These are phyloP conservation scores for Micractinium conductrix DNA, from an alignment of 139 green algal genomes.

Conservation along the genomic window DNA sequence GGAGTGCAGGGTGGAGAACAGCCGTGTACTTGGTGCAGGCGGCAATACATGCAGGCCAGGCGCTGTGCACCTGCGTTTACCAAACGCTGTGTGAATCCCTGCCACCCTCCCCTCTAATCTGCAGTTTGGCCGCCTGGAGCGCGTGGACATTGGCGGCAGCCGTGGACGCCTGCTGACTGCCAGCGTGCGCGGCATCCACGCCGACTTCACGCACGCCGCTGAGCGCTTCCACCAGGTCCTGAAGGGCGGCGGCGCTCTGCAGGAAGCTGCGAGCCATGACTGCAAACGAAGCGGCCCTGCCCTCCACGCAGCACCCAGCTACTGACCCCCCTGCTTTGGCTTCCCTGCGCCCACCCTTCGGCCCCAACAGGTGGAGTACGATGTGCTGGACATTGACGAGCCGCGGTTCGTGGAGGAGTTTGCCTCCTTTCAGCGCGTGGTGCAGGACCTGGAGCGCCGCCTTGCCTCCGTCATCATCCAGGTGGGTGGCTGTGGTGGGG, in stretches of 20 bases:
- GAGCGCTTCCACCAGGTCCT: constrained; percentile 66
- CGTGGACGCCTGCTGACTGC: constrained; percentile 80
- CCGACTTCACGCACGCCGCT: constrained; percentile 73
- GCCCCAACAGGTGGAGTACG: constrained; percentile 76
- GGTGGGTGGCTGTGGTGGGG: too few species aligned
- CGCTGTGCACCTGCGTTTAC: too few species aligned
- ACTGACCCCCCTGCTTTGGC: too few species aligned
- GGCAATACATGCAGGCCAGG: too few species aligned
- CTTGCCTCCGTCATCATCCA: constrained; percentile 86
- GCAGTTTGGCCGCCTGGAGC: constrained; percentile 89
- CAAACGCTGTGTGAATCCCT: too few species aligned
- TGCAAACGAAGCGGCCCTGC: too few species aligned
- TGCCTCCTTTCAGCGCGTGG: constrained; percentile 58
- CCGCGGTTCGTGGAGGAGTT: constrained; percentile 82
- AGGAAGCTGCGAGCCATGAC: too few species aligned
- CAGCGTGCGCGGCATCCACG: constrained; percentile 77
- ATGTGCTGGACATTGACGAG: constrained; percentile 83
- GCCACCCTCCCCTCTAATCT: constrained; percentile 16
- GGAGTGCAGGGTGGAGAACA: background rate
- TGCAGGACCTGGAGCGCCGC: constrained; percentile 86
- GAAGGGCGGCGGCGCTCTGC: too few species aligned
- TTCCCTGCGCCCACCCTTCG: too few species aligned
- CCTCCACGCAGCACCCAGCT: too few species aligned
- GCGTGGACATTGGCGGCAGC: constrained; percentile 89
- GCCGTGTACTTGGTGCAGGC: too few species aligned